These are phyloP conservation scores for Sequoia sempervirens DNA, from an alignment of 75 land plant species.

Conservation along the genomic window DNA sequence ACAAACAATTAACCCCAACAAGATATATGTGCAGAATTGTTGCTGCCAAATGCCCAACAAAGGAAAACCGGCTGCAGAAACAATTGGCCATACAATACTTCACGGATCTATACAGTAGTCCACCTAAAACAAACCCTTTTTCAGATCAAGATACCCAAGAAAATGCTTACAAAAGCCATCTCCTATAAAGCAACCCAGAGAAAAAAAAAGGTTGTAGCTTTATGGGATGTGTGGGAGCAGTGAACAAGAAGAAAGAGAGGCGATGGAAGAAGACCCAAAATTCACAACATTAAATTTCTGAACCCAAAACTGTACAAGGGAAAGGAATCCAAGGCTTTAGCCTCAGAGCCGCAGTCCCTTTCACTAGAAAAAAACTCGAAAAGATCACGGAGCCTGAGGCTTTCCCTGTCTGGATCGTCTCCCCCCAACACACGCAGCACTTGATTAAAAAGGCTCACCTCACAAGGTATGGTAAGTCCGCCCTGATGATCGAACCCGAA, in stretches of 20 bases:
- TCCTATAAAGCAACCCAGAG: background rate
- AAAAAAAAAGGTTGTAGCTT: background rate
- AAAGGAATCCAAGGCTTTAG: background rate
- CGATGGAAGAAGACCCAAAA: too few relatives aligned
- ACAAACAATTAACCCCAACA: too few relatives aligned
- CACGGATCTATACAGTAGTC: too few relatives aligned
- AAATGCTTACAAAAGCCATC: background rate
- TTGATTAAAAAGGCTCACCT: constrained; percentile 20
- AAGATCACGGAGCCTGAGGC: background rate
- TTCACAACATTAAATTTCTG: background rate
- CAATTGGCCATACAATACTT: too few relatives aligned
- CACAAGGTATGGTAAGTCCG: constrained; percentile 27
- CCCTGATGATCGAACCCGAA: constrained; percentile 31
- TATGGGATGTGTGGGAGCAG: background rate
- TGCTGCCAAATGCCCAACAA: too few relatives aligned
- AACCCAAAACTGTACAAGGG: background rate
- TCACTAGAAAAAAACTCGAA: background rate
- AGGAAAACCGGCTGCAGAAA: too few relatives aligned
- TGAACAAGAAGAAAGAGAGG: too few relatives aligned
- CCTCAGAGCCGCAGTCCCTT: background rate
- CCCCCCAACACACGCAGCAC: constrained; percentile 12
- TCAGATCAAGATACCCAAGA: background rate
- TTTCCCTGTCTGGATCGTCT: background rate
- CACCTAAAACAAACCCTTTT: background rate
- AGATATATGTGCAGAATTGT: too few relatives aligned